Base-by-base conservation (phyloP, 2,329 filamentous ascomycete species). In the Alternaria burnsii region DNA sequence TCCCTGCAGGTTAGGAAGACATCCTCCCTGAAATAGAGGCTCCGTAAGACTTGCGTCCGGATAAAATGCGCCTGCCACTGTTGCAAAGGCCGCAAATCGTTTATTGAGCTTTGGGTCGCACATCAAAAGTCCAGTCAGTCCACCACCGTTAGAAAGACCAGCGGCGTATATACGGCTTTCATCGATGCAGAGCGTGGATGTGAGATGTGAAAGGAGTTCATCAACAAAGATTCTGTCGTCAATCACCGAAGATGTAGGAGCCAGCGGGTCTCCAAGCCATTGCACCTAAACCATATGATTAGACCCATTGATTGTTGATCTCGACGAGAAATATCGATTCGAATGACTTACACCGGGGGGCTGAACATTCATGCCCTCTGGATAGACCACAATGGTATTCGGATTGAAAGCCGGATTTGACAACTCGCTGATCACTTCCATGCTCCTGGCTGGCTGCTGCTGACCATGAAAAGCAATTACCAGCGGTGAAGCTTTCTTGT, bases 81-180 rank as follows among this genome's bases (percentile, higher is more conserved):
- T 76, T 1, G 81, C 82, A 60, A 85, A 84, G 1, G 82, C 83
- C 4, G 83, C 82, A 56, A 85, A 81, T 1, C 68, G 65, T 22
- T 46, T 62, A 22, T 79, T 80, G 4, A 79, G 69, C 6, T 71
- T 70, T 5, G 79, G 71, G 26, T 80, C 72, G 67, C 83, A 86
- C 18, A 84, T 82, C 1, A 78, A 69, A 16, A 81, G 80, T 3
- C 81, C 81, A 28, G 83, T 78, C 30, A 83, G 80, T 7, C 81
- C 85, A 5, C 83, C 86, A 5, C 84, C 85, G 42, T 87, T 86
- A 68, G 79, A 86, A 59, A 87, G 82, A 55, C 82, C 83, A 0
- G 79, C 78, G 9, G 78, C 78, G 58, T 83, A 85, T 36, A 85
- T 70, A 30, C 78, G 77, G 9, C 58, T 58, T 9, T 71, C 61